phyloP scores from a whole-genome alignment of 164 flowering plant genomes.

The Annona cherimola region DNA sequence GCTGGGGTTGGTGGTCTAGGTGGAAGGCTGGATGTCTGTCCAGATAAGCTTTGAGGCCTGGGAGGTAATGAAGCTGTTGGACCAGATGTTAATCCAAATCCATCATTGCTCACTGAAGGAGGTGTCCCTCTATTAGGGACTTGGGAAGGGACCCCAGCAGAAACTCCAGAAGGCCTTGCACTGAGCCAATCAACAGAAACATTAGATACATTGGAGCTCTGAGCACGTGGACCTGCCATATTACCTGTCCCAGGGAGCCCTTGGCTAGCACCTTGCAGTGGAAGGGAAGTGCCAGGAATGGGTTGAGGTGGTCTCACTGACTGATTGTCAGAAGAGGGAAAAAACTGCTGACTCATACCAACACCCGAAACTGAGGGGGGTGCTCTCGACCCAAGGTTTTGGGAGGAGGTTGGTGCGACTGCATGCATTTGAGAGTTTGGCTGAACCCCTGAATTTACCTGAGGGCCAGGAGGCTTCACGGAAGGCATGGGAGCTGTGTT shows the following conservation, averaged over 20 bases:
- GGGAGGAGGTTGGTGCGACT: slow-evolving; percentile 30
- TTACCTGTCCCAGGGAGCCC: slow-evolving; percentile 35
- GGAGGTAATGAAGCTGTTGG: background rate
- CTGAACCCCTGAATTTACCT: slow-evolving; percentile 25
- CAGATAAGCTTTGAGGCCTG: background rate
- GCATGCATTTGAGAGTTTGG: slow-evolving; percentile 37
- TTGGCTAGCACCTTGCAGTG: slow-evolving; percentile 35
- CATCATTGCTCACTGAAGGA: slow-evolving; percentile 26
- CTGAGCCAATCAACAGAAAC: slow-evolving; percentile 48
- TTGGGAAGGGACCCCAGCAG: slow-evolving; percentile 35
- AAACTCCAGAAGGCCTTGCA: slow-evolving; percentile 34
- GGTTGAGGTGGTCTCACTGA: slow-evolving; percentile 48
- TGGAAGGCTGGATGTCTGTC: slow-evolving; percentile 6
- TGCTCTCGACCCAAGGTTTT: slow-evolving; percentile 51
- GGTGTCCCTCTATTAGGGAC: slow-evolving; percentile 30
- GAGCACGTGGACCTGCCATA: slow-evolving; percentile 21
- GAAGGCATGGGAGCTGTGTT: slow-evolving; percentile 46
- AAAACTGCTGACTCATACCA: slow-evolving; percentile 34
- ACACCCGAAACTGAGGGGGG: slow-evolving; percentile 35
- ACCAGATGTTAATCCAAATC: slow-evolving; percentile 10
- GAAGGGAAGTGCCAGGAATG: slow-evolving; percentile 34
- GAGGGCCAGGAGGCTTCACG: slow-evolving; percentile 34
- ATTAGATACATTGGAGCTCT: slow-evolving; percentile 28
- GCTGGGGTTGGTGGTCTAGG: slow-evolving; percentile 28
- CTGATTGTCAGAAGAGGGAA: slow-evolving; percentile 48